phyloP scores from a whole-genome alignment of 768 basidiomycete genomes.

The Serendipita sp. region DNA sequence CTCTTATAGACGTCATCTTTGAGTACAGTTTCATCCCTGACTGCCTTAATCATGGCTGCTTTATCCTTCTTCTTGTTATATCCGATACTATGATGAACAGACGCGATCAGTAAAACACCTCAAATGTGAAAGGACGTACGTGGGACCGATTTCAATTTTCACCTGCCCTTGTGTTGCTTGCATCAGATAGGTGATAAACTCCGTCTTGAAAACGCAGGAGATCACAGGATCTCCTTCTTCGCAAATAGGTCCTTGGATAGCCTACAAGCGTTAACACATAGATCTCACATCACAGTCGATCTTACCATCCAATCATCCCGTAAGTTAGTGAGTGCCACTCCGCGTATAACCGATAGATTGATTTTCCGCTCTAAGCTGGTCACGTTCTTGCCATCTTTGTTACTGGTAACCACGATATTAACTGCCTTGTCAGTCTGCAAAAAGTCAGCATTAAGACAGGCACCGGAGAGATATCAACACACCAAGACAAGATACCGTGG shows the following conservation, averaged over 20 bases:
- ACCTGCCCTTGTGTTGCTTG: slow-evolving; percentile 66
- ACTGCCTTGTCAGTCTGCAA: slow-evolving; percentile 70
- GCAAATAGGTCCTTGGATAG: slow-evolving; percentile 55
- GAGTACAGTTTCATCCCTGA: slow-evolving; percentile 72
- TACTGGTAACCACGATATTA: slow-evolving; percentile 49
- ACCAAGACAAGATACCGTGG: slow-evolving; percentile 86
- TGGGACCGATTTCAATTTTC: slow-evolving; percentile 54
- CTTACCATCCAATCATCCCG: slow-evolving; percentile 91
- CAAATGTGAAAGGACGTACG: slow-evolving; percentile 33
- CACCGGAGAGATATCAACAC: slow-evolving; percentile 20
- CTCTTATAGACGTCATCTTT: slow-evolving; percentile 86
- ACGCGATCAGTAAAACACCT: slow-evolving; percentile 1
- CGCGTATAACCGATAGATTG: slow-evolving; percentile 72
- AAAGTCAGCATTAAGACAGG: neutral
- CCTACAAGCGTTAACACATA: slow-evolving; percentile 26
- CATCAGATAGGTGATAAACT: slow-evolving; percentile 67
- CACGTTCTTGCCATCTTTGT: slow-evolving; percentile 43
- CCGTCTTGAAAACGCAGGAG: slow-evolving; percentile 90
- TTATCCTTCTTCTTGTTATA: slow-evolving; percentile 98
- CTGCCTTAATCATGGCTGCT: slow-evolving; percentile 65
- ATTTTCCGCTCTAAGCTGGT: slow-evolving; percentile 74
- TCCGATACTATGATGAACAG: slow-evolving; percentile 38
- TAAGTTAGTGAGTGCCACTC: slow-evolving; percentile 72
- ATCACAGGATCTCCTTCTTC: slow-evolving; percentile 94
- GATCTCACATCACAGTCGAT: neutral